Evolutionary conservation across 331 rosid genomes (phyloP), one percentile per base, ranked within the genome.

Genomic region (Quercus phellos): DNA sequence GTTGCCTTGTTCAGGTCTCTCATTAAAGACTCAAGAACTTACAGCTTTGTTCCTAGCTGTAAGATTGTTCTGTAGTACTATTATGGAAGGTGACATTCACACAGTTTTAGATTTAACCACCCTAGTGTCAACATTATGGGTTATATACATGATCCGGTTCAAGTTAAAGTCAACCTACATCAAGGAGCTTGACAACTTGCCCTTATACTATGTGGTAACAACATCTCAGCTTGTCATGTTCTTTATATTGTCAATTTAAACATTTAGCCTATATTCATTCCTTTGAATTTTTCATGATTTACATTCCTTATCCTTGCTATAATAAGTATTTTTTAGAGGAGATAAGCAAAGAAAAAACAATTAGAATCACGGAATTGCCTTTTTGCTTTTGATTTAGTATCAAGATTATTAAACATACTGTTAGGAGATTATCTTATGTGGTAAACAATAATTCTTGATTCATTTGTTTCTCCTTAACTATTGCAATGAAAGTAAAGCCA

Each of bases 1-100:
- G 1, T 14, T 43, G 38, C 27, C 18, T 34, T 29, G 24, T 71
- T 46, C 69, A 94, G 98, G 98, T 66, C 80, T 94, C 14, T 92
- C 97, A 0, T 83, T 90, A 0, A 90, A 84, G 88, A 87, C 85
- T 55, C 97, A 92, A 84, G 97, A 88, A 79, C 92, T 94, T 79
- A 92, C 97, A 54, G 95, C 97, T 35, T 19, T 86, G 19, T 87
- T 79, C 78, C 34, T 90, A 24, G 72, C 74, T 16, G 76, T 32
- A 42, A 89, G 88, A 77, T 77, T 92, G 82, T 2, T 75, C 6
- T 78, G 87, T 16, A 89, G 95, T 19, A 24, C 84, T 16, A 8
- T 84, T 1, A 76, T 87, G 72, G 85, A 84, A 78, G 78, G 21
- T 26, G 74, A 85, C 76, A 82, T 90, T 46, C 90, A 88, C 84